Conservation (phyloP, 257 asterid genomes). For the Catharanthus roseus region DNA sequence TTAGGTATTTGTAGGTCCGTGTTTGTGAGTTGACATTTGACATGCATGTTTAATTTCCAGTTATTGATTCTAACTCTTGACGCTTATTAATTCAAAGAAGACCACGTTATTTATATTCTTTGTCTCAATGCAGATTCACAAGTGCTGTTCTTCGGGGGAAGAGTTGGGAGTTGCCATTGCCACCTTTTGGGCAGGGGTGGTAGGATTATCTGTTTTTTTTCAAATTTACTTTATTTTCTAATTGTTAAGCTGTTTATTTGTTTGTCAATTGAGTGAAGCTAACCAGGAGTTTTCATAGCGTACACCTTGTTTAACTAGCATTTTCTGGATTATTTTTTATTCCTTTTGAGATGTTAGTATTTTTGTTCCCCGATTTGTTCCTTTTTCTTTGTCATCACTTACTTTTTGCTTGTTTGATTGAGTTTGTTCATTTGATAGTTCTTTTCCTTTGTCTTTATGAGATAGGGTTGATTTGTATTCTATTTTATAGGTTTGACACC, state of each 20-base stretch:
- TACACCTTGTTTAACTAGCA: not conserved
- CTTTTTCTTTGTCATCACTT: not conserved
- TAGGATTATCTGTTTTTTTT: conserved; percentile 27
- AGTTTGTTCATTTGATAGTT: not conserved
- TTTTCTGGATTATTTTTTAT: not conserved
- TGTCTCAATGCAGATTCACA: conserved; percentile 51
- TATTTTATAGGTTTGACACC: conserved; percentile 61
- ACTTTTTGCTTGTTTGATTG: not conserved
- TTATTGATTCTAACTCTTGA: too few relatives aligned
- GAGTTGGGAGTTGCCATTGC: conserved; percentile 84
- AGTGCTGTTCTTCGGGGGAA: conserved; percentile 87
- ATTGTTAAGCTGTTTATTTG: not conserved
- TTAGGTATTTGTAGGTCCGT: conserved; percentile 48
- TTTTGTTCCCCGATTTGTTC: not conserved
- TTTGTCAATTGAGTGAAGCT: not conserved
- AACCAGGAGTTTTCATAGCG: not conserved
- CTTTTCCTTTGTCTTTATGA: not conserved
- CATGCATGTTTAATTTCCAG: not conserved
- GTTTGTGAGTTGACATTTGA: not conserved
- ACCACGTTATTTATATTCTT: not conserved
- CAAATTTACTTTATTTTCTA: not conserved
- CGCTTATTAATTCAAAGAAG: not conserved
- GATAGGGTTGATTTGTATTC: not conserved
- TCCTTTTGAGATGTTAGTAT: not conserved
- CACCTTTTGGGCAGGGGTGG: conserved; percentile 98